Percentiles rank a stretch among this genome's conserved stretches.
Evolutionary conservation across 176 grass and related monocot genomes (phyloP).

Genomic region (Oryza glumipatula): DNA sequence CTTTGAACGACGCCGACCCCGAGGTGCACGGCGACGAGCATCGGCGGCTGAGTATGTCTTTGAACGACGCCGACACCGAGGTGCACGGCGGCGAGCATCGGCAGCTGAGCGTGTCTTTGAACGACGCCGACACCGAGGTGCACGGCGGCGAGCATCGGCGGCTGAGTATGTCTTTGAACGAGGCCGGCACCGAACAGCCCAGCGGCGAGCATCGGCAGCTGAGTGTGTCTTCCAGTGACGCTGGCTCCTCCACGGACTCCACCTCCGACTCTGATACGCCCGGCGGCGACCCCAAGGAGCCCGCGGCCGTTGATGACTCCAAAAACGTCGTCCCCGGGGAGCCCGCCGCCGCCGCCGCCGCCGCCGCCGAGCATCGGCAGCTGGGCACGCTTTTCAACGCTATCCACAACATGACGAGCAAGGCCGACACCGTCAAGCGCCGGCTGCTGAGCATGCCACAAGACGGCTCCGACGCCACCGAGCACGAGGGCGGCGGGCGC

Average conservation of each 20-base stretch:
- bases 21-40: neutral
- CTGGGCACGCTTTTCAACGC: neutral
- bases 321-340: neutral
- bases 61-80: neutral
- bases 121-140: no score
- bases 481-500: neutral
- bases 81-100: neutral
- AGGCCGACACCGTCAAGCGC: conserved; percentile 6
- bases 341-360: no score
- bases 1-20: no score
- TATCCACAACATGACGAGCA: neutral
- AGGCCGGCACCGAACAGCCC: no score
- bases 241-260: no score
- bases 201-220: no score
- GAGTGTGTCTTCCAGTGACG: no score
- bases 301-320: no score
- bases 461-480: neutral
- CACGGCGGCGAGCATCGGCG: neutral
- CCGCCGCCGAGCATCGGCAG: neutral
- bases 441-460: conserved; percentile 36
- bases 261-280: no score
- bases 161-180: no score
- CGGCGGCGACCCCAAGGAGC: neutral
- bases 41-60: neutral
- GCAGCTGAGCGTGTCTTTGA: neutral